These are phyloP conservation scores for Talaromyces borbonicus DNA, from an alignment of 495 filamentous ascomycete genomes.

Conservation along the genomic window DNA sequence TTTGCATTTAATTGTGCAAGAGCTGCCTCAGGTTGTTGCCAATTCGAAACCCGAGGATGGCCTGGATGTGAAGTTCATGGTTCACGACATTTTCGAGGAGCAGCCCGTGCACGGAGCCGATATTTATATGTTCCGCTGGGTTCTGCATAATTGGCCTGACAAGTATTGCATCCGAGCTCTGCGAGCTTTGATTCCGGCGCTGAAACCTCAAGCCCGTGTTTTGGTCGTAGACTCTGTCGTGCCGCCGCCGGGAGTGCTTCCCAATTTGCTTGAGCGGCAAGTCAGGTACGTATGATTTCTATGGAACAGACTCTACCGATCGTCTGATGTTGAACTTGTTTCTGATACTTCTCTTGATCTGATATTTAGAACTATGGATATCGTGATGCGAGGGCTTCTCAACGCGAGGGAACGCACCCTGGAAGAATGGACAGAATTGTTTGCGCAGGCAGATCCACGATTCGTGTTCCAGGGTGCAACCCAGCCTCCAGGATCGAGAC, in stretches of 20 bases:
- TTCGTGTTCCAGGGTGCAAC: conserved; percentile 1
- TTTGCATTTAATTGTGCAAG: conserved; percentile 47
- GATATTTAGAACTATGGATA: conserved; percentile 13
- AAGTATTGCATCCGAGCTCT: conserved; percentile 47
- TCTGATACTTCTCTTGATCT: background rate
- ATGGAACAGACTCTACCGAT: too few relatives aligned
- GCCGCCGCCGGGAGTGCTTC: conserved; percentile 12
- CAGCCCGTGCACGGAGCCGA: conserved; percentile 45
- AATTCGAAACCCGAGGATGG: conserved; percentile 38
- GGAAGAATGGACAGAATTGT: conserved; percentile 24
- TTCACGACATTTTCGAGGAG: conserved; percentile 46
- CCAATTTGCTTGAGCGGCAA: background rate
- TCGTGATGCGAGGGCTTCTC: conserved; percentile 29
- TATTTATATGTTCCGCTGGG: conserved; percentile 49
- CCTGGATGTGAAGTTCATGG: conserved; percentile 43
- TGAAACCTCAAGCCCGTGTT: conserved; percentile 42
- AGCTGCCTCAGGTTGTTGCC: conserved; percentile 35
- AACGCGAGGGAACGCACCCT: conserved; percentile 30
- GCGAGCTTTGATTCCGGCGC: conserved; percentile 39
- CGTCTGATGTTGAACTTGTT: background rate
- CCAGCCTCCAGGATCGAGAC: conserved; percentile 1
- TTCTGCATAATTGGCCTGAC: conserved; percentile 50
- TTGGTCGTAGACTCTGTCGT: conserved; percentile 37
- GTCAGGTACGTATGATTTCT: conserved; percentile 3
- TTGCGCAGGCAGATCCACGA: conserved; percentile 2